phyloP scores from a whole-genome alignment of 164 flowering plant genomes.

The Paratinospora sagittata region DNA sequence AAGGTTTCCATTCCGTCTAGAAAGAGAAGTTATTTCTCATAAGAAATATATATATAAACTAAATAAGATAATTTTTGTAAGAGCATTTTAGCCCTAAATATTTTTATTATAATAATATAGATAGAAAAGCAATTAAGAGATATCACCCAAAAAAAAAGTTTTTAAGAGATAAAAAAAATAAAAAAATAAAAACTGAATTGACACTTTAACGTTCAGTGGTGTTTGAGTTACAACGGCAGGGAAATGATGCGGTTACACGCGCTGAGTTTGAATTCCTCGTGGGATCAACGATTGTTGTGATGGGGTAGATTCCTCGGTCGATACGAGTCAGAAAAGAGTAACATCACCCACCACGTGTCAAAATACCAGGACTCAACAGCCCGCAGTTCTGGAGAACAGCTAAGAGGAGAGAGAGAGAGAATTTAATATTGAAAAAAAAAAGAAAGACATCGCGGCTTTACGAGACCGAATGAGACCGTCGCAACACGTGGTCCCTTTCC shows the following conservation, averaged over 20 bases:
- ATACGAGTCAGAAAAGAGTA: neutral
- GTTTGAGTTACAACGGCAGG: no score
- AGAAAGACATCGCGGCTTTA: slow-evolving; percentile 18
- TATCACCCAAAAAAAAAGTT: no score
- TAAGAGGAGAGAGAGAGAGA: slow-evolving; percentile 16
- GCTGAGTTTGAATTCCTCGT: neutral
- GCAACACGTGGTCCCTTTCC: slow-evolving; percentile 16
- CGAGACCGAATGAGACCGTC: slow-evolving; percentile 8
- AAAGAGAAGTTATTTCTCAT: no score
- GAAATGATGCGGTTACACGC: neutral
- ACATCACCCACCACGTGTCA: slow-evolving; percentile 19
- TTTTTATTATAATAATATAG: no score
- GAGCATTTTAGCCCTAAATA: no score
- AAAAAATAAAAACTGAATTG: no score
- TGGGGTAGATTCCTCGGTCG: neutral
- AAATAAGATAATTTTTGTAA: no score
- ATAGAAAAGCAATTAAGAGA: no score
- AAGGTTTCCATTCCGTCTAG: no score
- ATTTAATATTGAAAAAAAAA: neutral
- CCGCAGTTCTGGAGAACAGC: slow-evolving; percentile 25
- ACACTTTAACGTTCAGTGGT: no score
- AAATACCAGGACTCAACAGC: neutral
- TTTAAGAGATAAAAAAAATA: no score
- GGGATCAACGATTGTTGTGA: neutral
- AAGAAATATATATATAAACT: no score